Conservation (phyloP, 495 filamentous ascomycete genomes). For the Lepraria neglecta region DNA sequence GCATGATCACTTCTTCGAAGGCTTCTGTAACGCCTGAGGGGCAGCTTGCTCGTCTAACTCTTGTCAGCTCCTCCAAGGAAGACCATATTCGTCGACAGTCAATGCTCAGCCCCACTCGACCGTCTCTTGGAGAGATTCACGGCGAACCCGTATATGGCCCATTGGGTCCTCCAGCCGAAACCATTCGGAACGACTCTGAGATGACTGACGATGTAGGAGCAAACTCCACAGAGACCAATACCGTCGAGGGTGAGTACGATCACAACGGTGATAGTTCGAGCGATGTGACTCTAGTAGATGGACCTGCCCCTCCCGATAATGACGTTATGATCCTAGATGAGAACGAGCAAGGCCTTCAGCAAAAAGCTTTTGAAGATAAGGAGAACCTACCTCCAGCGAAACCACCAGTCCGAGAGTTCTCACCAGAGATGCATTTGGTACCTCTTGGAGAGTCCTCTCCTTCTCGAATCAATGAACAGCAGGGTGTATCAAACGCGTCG, state of each 20-base stretch:
- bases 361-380: conserved; percentile 33
- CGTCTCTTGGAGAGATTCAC: conserved; percentile 47
- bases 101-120: conserved; percentile 40
- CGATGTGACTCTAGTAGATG: conserved; percentile 49
- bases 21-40: conserved; percentile 59
- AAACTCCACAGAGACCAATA: conserved; percentile 27
- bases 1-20: conserved; percentile 54
- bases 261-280: conserved; percentile 35
- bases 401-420: conserved; percentile 7
- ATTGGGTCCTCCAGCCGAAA: conserved; percentile 32
- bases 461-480: conserved; percentile 21
- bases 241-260: conserved; percentile 33
- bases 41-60: conserved; percentile 75
- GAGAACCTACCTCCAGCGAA: conserved; percentile 39
- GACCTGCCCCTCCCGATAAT: conserved; percentile 32
- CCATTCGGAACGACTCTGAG: conserved; percentile 22
- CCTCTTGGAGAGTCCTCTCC: conserved; percentile 24
- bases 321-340: conserved; percentile 40
- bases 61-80: conserved; percentile 57
- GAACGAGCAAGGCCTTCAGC: conserved; percentile 22
- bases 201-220: conserved; percentile 29
- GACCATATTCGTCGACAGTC: conserved; percentile 52
- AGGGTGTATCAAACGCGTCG: conserved; percentile 17
- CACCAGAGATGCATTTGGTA: conserved; percentile 19
- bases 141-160: conserved; percentile 49